Evolutionary conservation across 2,329 filamentous ascomycete species (phyloP), one percentile per base, ranked within the genome.

Genomic region (Trichophyton mentagrophytes): DNA sequence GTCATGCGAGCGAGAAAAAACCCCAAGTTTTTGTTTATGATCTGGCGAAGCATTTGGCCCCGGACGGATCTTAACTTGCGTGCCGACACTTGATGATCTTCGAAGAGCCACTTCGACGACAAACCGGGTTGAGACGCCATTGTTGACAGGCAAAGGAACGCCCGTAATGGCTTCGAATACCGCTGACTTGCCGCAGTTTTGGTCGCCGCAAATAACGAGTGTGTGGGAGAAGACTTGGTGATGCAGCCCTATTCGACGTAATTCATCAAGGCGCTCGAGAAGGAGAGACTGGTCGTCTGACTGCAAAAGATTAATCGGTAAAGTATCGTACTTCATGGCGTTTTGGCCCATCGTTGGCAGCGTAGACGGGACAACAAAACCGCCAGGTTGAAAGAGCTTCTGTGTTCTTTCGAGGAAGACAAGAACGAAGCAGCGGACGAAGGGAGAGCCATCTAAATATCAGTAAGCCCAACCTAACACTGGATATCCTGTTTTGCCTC

Each of bases 31-130:
- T 11, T 60, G 40, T 60, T 57, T 61, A 42, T 69, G 66, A 15
- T 62, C 62, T n/a, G 63, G 60, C 7, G 65, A 57, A 5, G 67
- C 63, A 40, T 65, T 59, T 25, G 64, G 55, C 9, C 60, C 62
- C 3, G 69, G 67, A 30, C 63, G 66, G 55, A 71, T 68, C 57
- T 62, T 67, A 8, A 69, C 66, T 5, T 61, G 51, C 6, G 67
- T 65, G 3, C 66, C 63, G 17, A 65, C 57, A 42, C 65, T 61
- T 2, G 64, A 8, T 7, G 67, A 64, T 22, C 65, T 61, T 49
- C 79, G 74, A 27, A 85, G 72, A 20, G 82, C 76, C 7, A 85
- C 70, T 66, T 85, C 81, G 0, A 81, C 85, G 0, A 83, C 78
- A 64, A 85, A 85, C 0, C 80, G 74, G 0, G 83, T 85, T 66